phyloP scores from a whole-genome alignment of 129 eudicot species.

The Escallonia rubra region DNA sequence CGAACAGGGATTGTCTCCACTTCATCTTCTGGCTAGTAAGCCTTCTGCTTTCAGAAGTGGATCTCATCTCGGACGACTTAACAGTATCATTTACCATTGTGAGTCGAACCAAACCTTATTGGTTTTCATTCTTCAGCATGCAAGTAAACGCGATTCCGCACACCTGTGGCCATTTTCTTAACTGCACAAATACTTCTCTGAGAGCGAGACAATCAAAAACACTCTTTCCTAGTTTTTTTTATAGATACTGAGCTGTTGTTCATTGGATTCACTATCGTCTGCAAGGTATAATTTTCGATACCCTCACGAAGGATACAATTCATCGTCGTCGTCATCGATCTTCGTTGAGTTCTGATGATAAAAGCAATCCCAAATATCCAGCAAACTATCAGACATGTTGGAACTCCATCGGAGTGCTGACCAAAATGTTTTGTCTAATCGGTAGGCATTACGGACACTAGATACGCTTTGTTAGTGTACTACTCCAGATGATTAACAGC shows the following conservation, averaged over 20 bases:
- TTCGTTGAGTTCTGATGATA: background rate
- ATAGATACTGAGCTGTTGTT: too few relatives aligned
- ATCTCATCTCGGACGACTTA: background rate
- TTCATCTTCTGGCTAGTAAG: slow-evolving; percentile 14
- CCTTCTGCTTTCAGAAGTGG: slow-evolving; percentile 19
- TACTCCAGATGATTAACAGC: background rate
- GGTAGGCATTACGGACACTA: background rate
- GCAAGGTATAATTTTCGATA: slow-evolving; percentile 5
- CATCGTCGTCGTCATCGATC: background rate
- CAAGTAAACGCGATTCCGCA: background rate
- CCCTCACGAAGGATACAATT: background rate
- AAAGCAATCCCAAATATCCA: background rate
- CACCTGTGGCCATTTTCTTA: background rate
- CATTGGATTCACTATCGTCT: background rate
- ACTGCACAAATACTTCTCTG: background rate
- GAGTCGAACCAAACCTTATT: background rate
- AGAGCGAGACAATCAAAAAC: background rate
- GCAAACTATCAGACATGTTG: slow-evolving; percentile 6
- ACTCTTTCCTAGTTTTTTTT: background rate
- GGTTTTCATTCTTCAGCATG: background rate
- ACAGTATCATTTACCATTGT: slow-evolving; percentile 8
- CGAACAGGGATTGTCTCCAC: slow-evolving; percentile 2
- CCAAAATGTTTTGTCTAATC: background rate
- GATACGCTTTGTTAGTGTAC: background rate
- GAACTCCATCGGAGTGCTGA: background rate